Conservation (phyloP, 2,329 filamentous ascomycete species). For the Trichoderma aggressivum region DNA sequence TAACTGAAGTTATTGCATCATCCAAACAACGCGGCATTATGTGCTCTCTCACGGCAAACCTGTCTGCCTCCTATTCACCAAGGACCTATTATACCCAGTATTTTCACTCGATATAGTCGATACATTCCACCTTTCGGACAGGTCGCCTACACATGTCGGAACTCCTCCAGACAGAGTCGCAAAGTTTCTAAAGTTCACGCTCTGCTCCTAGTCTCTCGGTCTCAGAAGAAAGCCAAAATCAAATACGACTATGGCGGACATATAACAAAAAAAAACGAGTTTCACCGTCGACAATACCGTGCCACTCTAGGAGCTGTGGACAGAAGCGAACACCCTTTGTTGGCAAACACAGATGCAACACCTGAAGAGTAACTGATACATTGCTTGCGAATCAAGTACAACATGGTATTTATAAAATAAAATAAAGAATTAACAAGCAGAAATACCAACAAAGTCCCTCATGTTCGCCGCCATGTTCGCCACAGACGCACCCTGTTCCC, state of each 20-base stretch:
- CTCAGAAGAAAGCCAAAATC: no score
- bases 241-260: neutral
- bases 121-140: neutral
- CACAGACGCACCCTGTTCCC: neutral
- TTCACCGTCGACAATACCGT: neutral
- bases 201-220: neutral
- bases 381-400: neutral
- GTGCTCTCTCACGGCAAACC: neutral
- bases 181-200: neutral
- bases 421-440: neutral
- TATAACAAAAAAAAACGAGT: neutral
- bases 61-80: neutral
- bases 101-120: neutral
- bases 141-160: neutral
- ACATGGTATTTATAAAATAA: neutral
- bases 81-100: neutral
- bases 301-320: neutral
- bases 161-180: neutral
- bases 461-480: neutral
- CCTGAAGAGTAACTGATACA: neutral
- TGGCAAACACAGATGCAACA: neutral
- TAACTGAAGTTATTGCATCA: neutral
- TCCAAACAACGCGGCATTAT: neutral
- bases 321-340: neutral
- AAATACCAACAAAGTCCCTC: neutral